Evolutionary conservation across 2,329 filamentous ascomycete species (phyloP).

Genomic region (Ophiostoma ips): DNA sequence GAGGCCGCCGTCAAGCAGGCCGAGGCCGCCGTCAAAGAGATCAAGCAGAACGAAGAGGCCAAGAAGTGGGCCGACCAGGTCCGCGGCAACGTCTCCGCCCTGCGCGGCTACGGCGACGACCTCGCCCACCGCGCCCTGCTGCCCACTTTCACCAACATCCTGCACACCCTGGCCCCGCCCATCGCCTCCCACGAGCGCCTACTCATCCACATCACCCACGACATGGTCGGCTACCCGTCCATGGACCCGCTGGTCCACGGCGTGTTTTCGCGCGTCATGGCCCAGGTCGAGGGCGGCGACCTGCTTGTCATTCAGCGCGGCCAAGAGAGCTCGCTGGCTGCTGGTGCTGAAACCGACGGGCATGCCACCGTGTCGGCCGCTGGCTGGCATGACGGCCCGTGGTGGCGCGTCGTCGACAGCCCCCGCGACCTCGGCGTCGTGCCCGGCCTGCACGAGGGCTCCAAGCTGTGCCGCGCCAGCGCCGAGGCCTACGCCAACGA

Average conservation of each 20-base stretch:
- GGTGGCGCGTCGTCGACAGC: constrained; percentile 67
- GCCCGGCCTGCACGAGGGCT: constrained; percentile 69
- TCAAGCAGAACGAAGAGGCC: constrained; percentile 91
- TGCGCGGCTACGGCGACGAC: constrained; percentile 75
- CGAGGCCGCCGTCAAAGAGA: constrained; percentile 83
- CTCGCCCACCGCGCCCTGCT: constrained; percentile 64
- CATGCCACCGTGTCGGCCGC: constrained; percentile 24
- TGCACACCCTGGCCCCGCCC: constrained; percentile 88
- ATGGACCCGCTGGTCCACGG: constrained; percentile 84
- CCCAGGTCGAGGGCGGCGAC: constrained; percentile 96
- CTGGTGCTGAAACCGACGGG: constrained; percentile 1
- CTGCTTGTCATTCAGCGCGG: constrained; percentile 88
- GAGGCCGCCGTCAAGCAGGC: constrained; percentile 75
- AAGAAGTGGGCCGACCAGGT: constrained; percentile 94
- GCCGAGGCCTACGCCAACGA: constrained; percentile 80
- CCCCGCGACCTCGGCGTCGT: constrained; percentile 68
- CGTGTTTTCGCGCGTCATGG: constrained; percentile 91
- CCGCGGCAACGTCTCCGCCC: constrained; percentile 68
- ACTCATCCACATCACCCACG: constrained; percentile 94
- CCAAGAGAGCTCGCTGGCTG: constrained; percentile 48
- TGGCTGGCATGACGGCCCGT: constrained; percentile 88
- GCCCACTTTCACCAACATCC: constrained; percentile 86
- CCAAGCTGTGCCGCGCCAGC: constrained; percentile 77
- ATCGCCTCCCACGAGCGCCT: constrained; percentile 95
- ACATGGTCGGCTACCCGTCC: constrained; percentile 85